Evolutionary conservation across 495 filamentous ascomycete genomes (phyloP), one percentile per base, ranked within the genome.

Genomic region (Astrocystis sublimbata): DNA sequence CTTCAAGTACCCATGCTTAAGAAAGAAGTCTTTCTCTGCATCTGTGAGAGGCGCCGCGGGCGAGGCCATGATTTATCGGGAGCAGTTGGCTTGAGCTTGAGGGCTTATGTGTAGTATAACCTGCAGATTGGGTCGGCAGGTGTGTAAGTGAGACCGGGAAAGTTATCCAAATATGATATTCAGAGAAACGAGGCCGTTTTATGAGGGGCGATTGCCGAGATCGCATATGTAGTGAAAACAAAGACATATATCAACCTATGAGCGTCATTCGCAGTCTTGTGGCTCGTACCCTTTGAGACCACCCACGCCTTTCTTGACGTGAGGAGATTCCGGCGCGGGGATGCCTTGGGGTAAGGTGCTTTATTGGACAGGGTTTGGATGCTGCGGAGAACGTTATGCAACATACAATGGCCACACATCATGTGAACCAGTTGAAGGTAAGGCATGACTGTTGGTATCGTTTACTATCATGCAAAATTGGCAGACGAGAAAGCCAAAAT

Each of bases 1-100:
- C 65, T 86, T 87, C 28, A 91, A 64, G 75, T 82, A 91, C 61
- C 89, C 88, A 71, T 89, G 78, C 21, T 78, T 69, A 36, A 91
- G 76, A 73, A 91, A 91, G 65, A 87, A 84, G 47, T 81, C 81
- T 62, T 86, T 86, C 68, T 91, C 77, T 26, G 80, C 83, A 36
- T 83, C 72, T 0, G 84, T 86, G 40, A 91, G 83, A 33, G 73
- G 72, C 19, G 73, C 69, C 1, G 69, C 60, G 24, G 68, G 60
- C 12, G 77, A 70, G 33, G 64, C 64, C 69, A 71, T 71, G 30
- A 26, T 47, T 15, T 21, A 19, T 31, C 24, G n/a, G n/a, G n/a
- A n/a, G n/a, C n/a, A 38, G 31, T 53, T 15, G 13, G 19, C 33
- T 26, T 30, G 3, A n/a, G 5, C 4, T 28, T 40, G 28, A 21